Conservation (phyloP, 768 basidiomycete genomes). For the Lactarius pseudohatsudake region DNA sequence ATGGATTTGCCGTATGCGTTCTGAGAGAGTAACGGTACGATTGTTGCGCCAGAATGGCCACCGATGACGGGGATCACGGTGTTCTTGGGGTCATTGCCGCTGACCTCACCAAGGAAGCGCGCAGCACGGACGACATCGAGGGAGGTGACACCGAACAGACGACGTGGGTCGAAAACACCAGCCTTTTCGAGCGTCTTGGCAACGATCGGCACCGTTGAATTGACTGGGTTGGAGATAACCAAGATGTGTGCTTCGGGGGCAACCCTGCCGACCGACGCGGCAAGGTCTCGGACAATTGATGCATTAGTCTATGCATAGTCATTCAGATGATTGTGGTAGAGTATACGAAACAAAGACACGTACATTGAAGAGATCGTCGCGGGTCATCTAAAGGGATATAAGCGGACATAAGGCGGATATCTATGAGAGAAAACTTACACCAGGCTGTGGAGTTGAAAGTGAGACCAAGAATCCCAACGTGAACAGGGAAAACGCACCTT, state of each 20-base stretch:
- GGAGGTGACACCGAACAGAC: constrained; percentile 94
- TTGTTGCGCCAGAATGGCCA: constrained; percentile 96
- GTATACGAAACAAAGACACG: constrained; percentile 34
- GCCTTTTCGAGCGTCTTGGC: constrained; percentile 88
- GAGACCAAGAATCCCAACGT: constrained; percentile 30
- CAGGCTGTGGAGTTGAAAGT: constrained; percentile 55
- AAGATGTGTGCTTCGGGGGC: constrained; percentile 90
- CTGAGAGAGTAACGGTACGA: constrained; percentile 94
- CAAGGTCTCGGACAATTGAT: constrained; percentile 95
- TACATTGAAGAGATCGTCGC: constrained; percentile 95
- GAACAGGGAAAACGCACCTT: constrained; percentile 60
- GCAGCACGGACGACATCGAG: constrained; percentile 97
- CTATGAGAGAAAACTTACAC: constrained; percentile 54
- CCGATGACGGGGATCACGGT: constrained; percentile 84
- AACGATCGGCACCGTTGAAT: constrained; percentile 97
- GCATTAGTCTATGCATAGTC: constrained; percentile 75
- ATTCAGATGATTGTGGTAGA: constrained; percentile 7
- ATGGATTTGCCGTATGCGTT: constrained; percentile 65
- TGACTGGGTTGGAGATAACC: constrained; percentile 99
- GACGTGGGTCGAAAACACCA: constrained; percentile 87
- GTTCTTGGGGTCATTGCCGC: constrained; percentile 62
- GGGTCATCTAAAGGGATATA: constrained; percentile 70
- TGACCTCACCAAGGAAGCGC: constrained; percentile 79
- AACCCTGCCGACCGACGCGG: constrained; percentile 79
- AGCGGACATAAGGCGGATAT: constrained; percentile 33